These are phyloP conservation scores for Eimeria praecox DNA, from an alignment of 169 alveolate genomes.

Conservation along the genomic window DNA sequence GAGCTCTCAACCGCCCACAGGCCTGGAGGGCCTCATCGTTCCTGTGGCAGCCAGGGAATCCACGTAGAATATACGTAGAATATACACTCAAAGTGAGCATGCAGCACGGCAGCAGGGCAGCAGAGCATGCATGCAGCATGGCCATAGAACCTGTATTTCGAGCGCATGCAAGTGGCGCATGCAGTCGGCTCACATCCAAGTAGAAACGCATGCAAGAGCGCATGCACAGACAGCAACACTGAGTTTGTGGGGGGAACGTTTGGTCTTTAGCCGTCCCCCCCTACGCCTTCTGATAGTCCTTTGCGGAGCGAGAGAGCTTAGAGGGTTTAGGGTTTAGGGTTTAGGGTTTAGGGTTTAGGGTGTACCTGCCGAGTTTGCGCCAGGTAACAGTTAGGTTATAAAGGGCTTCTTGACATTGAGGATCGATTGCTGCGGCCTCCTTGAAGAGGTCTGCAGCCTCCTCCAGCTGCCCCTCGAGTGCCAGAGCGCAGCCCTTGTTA, in stretches of 20 bases:
- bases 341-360: neutral
- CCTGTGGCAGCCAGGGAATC: constrained; percentile 85
- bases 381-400: constrained; percentile 89
- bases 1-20: constrained; percentile 92
- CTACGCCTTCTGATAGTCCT: too few relatives aligned
- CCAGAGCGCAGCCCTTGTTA: constrained; percentile 94
- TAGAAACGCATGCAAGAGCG: neutral
- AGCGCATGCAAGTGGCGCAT: neutral
- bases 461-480: constrained; percentile 84
- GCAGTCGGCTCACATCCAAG: neutral
- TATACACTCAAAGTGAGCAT: too few relatives aligned
- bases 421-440: constrained; percentile 94
- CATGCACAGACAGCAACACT: neutral
- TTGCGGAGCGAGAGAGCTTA: too few relatives aligned
- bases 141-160: neutral
- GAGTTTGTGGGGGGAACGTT: neutral
- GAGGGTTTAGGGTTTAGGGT: neutral
- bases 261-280: too few relatives aligned
- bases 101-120: neutral
- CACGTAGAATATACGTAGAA: too few relatives aligned
- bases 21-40: constrained; percentile 88
- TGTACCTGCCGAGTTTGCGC: constrained; percentile 52
- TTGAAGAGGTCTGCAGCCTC: constrained; percentile 50
- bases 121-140: neutral
- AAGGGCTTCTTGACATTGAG: constrained; percentile 96